Conservation (phyloP, 2,329 filamentous ascomycete genomes). For the Ilyonectria mors-panacis region DNA sequence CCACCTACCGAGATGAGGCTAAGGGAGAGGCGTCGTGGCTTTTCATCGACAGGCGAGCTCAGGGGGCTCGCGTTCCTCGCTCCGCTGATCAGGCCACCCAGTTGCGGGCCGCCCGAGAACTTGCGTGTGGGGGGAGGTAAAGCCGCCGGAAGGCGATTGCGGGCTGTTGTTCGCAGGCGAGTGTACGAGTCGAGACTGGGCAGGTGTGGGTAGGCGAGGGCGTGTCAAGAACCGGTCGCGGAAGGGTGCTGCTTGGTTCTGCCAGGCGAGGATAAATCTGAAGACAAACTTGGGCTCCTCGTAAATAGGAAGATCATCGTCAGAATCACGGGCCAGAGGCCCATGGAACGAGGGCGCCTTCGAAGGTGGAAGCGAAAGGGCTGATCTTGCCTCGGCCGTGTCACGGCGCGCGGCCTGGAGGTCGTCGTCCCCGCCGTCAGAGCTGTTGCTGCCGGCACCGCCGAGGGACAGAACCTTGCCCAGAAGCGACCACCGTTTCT, state of each 20-base stretch:
- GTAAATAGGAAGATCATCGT: constrained; percentile 68
- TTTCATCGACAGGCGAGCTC: constrained; percentile 51
- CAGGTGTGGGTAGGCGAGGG: constrained; percentile 79
- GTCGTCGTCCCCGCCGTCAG: constrained; percentile 57
- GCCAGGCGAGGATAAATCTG: constrained; percentile 81
- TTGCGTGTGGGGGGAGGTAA: constrained; percentile 62
- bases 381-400: constrained; percentile 34
- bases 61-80: constrained; percentile 65
- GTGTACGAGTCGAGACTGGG: constrained; percentile 73
- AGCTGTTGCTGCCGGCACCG: constrained; percentile 26
- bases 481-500: constrained; percentile 75
- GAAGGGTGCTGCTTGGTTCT: constrained; percentile 67
- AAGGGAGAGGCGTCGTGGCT: constrained; percentile 41
- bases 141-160: constrained; percentile 54
- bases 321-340: constrained; percentile 57
- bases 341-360: constrained; percentile 53
- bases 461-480: constrained; percentile 71
- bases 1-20: constrained; percentile 33
- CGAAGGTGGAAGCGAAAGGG: constrained; percentile 51
- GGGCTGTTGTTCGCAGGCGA: constrained; percentile 57
- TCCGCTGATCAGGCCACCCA: constrained; percentile 63
- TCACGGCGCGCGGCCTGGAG: constrained; percentile 54
- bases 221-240: constrained; percentile 75
- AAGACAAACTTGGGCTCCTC: constrained; percentile 76
- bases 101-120: constrained; percentile 62